Evolutionary conservation across 345 rosid genomes (phyloP).

Genomic region (Rhodamnia rubescens): DNA sequence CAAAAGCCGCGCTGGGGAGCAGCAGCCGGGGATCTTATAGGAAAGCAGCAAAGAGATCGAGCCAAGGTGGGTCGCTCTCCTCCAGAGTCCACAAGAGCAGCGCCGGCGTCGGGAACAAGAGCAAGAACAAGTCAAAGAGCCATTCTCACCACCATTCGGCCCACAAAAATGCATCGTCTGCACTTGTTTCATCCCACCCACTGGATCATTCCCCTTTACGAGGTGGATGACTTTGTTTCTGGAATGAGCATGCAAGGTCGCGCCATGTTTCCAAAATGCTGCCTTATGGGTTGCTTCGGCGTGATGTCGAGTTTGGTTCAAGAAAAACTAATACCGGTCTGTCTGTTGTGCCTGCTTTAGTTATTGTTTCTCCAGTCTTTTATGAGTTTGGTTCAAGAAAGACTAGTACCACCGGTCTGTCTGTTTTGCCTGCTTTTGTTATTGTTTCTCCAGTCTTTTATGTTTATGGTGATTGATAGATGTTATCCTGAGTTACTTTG

Average conservation of each 20-base stretch:
- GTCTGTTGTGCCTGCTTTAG: not conserved
- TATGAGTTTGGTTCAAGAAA: not conserved
- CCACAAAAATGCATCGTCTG: slow-evolving; percentile 9
- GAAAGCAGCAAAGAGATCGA: slow-evolving; percentile 21
- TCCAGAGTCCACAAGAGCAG: slow-evolving; percentile 17
- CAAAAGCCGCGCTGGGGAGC: slow-evolving; percentile 67
- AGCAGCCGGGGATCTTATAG: slow-evolving; percentile 22
- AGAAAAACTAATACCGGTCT: not conserved
- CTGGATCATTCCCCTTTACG: not conserved
- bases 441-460: not conserved
- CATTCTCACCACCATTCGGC: slow-evolving; percentile 15
- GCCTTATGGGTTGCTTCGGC: not conserved
- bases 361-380: not conserved
- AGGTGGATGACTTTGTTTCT: not conserved
- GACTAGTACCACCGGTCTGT: not conserved
- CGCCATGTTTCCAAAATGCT: not conserved
- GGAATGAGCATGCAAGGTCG: not conserved
- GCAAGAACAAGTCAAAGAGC: slow-evolving; percentile 21
- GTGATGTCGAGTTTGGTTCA: not conserved
- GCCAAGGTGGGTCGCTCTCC: slow-evolving; percentile 16
- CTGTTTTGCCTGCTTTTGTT: not conserved
- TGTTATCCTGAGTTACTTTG: not conserved
- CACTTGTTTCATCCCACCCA: slow-evolving; percentile 11
- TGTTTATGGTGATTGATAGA: not conserved
- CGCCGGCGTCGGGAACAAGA: not conserved